Percentiles rank a stretch among this genome's conserved stretches.
Evolutionary conservation across 108 stramenopile species (phyloP).

Genomic region (Stephanodiscus triporus): DNA sequence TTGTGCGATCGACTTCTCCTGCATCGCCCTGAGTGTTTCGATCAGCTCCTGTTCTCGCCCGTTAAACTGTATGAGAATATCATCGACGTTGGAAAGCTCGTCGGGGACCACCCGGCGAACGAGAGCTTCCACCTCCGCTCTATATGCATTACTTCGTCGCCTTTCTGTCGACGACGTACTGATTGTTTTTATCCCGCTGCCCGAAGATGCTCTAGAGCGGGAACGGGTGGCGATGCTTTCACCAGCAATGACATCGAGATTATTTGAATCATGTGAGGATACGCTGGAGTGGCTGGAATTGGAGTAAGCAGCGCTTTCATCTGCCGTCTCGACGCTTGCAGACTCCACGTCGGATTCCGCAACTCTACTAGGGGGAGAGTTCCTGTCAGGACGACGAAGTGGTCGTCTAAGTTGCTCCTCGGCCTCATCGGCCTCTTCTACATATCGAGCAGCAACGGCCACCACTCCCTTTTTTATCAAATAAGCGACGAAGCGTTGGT

Average conservation of each 20-base stretch:
- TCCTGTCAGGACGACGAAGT: not conserved
- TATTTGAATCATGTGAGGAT: not conserved
- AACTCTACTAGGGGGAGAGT: not conserved
- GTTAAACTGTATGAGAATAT: slow-evolving; percentile 87
- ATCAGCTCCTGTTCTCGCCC: slow-evolving; percentile 91
- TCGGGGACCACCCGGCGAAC: slow-evolving; percentile 84
- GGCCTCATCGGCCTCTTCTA: slow-evolving; percentile 34
- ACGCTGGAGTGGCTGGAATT: not conserved
- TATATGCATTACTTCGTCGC: slow-evolving; percentile 38
- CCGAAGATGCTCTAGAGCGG: slow-evolving; percentile 19
- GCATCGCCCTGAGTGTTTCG: slow-evolving; percentile 85
- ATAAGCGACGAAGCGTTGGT: not conserved
- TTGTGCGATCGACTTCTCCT: slow-evolving; percentile 80
- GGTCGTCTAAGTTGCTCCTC: not conserved
- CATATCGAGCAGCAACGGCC: slow-evolving; percentile 47
- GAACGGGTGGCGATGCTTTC: slow-evolving; percentile 7
- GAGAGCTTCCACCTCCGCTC: slow-evolving; percentile 78
- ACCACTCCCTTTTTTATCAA: slow-evolving; percentile 39
- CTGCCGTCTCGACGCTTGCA: slow-evolving; percentile 33
- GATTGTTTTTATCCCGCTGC: slow-evolving; percentile 11
- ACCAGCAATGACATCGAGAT: not conserved
- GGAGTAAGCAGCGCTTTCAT: slow-evolving; percentile 19
- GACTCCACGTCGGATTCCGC: slow-evolving; percentile 12
- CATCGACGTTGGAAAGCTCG: slow-evolving; percentile 87
- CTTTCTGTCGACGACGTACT: slow-evolving; percentile 35